Percentiles rank a stretch among this genome's conserved stretches.
These are phyloP conservation scores for Lecanicillium sp. DNA, from an alignment of 2,329 filamentous ascomycete genomes.

Conservation along the genomic window DNA sequence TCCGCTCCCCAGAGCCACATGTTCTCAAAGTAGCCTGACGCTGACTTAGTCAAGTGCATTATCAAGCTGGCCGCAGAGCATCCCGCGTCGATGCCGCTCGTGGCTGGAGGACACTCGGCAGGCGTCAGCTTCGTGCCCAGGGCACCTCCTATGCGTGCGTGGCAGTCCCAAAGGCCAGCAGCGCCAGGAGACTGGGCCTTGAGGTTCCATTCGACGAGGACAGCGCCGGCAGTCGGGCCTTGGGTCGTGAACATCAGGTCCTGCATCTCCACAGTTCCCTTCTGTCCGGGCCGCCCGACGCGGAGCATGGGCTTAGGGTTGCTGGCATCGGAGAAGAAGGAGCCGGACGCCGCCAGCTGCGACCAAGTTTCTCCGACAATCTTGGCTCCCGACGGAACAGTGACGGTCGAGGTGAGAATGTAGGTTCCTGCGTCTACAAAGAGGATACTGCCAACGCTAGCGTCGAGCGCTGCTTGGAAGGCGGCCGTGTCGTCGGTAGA, in stretches of 20 bases:
- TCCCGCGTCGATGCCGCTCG: slow-evolving; percentile 35
- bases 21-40: slow-evolving; percentile 43
- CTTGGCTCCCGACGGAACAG: slow-evolving; percentile 22
- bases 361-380: slow-evolving; percentile 29
- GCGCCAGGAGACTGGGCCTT: slow-evolving; percentile 5
- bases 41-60: slow-evolving; percentile 35
- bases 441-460: neutral
- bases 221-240: slow-evolving; percentile 57
- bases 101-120: slow-evolving; percentile 43
- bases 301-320: slow-evolving; percentile 54
- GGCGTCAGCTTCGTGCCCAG: slow-evolving; percentile 57
- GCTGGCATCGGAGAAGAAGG: slow-evolving; percentile 10
- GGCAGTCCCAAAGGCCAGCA: slow-evolving; percentile 52
- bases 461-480: slow-evolving; percentile 27
- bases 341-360: slow-evolving; percentile 16
- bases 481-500: slow-evolving; percentile 43
- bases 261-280: slow-evolving; percentile 59
- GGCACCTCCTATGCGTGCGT: slow-evolving; percentile 64
- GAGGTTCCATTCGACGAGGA: slow-evolving; percentile 59
- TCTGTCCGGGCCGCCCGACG: slow-evolving; percentile 51
- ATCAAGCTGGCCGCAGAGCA: slow-evolving; percentile 53
- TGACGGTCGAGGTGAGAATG: slow-evolving; percentile 24
- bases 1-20: slow-evolving; percentile 63
- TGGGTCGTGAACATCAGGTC: slow-evolving; percentile 60
- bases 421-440: slow-evolving; percentile 36